A percentile compares a stretch with the other conserved stretches of the same genome.
These are phyloP conservation scores for Skeletonema menzelii DNA, from an alignment of 108 stramenopile genomes.

Conservation along the genomic window DNA sequence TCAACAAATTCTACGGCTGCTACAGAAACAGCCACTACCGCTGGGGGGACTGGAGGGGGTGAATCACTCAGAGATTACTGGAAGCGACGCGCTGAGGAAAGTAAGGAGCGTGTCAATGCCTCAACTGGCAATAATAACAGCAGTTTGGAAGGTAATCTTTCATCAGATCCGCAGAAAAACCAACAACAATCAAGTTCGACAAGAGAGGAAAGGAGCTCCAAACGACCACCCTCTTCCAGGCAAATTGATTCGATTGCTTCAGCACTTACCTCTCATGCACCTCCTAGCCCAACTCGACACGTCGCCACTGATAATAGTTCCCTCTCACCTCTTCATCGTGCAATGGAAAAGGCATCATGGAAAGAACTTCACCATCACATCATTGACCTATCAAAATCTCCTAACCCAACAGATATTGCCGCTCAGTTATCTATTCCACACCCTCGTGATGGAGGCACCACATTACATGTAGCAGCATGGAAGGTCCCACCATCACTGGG, in stretches of 20 bases:
- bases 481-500: slow-evolving; percentile 50
- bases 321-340: neutral
- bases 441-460: slow-evolving; percentile 31
- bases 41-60: neutral
- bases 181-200: neutral
- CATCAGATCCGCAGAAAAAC: neutral
- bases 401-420: slow-evolving; percentile 6
- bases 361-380: neutral
- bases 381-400: neutral
- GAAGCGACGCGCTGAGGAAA: slow-evolving; percentile 36
- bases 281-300: neutral
- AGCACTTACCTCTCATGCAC: slow-evolving; percentile 7
- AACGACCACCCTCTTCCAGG: neutral
- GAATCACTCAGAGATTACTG: slow-evolving; percentile 35
- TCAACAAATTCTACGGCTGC: neutral
- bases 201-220: neutral
- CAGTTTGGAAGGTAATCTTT: neutral
- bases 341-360: neutral
- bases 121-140: neutral
- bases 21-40: neutral
- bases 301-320: neutral
- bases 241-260: slow-evolving; percentile 36
- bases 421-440: slow-evolving; percentile 21
- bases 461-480: slow-evolving; percentile 50
- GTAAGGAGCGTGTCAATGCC: slow-evolving; percentile 9